Base-by-base conservation (phyloP, 2,329 filamentous ascomycete species). In the Sordariomycetes sp. region DNA sequence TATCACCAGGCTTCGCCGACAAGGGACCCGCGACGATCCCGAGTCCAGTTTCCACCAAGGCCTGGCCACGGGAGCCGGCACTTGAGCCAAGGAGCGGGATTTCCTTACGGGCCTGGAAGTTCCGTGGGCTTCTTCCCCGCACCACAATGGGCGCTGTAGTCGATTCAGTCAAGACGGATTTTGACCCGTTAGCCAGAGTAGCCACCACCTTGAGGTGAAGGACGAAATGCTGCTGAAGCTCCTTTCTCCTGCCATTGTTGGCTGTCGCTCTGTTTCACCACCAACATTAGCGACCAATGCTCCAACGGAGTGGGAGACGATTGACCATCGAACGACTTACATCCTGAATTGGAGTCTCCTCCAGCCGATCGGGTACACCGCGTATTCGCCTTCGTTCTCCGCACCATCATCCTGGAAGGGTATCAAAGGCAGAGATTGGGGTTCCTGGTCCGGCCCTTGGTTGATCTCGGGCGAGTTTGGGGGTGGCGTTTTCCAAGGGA, bases 401-500 rank as follows among this genome's bases (percentile, higher is more conserved):
- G 73, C 68, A 14, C 78, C 79, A 53, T 83, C 81, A n/a, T 85
- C 81, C 48, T 83, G 79, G 65, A 84, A 84, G 5, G 82, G 81
- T 55, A 85, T 82, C 61, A 97, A 73, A 1, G 90, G 89, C 60
- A 96, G 85, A 1, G 90, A 82, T 0, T 88, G 83, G 5, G 93
- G 93, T 69, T 97, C 93, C 68, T 93, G 91, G 69, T 97, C 93
- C 0, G 76, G 76, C 1, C 75, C 76, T 61, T 87, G 82, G 61
- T 73, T 79, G 60, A 85, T 77, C 62, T 87, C 83, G n/a, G 84
- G 80, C 3, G 86, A 83, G 71, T 87, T 89, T 55, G 89, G 89
- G 32, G 88, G 89, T 1, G 91, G 92, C 1, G 92, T 97, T 76
- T 97, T 97, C 93, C 93, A 97, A 1, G 93, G 93, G 60, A 97